A percentile compares a stretch with the other conserved stretches of the same genome.
Evolutionary conservation across 257 asterid species (phyloP).

Genomic region (Solanum lignicaule): DNA sequence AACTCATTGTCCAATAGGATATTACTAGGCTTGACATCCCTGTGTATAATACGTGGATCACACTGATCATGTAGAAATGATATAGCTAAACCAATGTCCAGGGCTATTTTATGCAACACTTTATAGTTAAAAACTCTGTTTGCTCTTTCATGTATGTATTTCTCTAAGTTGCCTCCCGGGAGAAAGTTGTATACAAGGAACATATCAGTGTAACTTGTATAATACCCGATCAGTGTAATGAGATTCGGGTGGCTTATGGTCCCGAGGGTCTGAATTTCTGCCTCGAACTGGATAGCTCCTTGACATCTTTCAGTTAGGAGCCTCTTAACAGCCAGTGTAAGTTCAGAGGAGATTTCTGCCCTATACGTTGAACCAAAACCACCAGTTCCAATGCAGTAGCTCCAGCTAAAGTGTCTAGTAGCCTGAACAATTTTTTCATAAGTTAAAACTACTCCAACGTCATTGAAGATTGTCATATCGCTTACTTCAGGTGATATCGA

Average conservation of each 20-base stretch:
- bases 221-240: constrained; percentile 79
- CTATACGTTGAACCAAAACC: constrained; percentile 94
- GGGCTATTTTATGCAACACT: constrained; percentile 75
- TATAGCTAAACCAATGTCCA: constrained; percentile 68
- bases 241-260: constrained; percentile 69
- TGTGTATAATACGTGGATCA: constrained; percentile 76
- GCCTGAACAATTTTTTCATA: constrained; percentile 73
- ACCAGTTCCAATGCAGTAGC: constrained; percentile 80
- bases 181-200: constrained; percentile 67
- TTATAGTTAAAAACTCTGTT: constrained; percentile 65
- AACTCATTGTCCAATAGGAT: constrained; percentile 67
- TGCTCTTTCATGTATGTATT: constrained; percentile 63
- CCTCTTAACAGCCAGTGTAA: constrained; percentile 66
- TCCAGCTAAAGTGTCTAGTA: constrained; percentile 64
- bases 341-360: constrained; percentile 79
- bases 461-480: constrained; percentile 62
- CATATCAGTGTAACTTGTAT: constrained; percentile 73
- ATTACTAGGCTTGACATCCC: constrained; percentile 92
- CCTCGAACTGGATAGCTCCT: constrained; percentile 60
- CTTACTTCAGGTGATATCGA: constrained; percentile 43
- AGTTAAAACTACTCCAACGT: constrained; percentile 60
- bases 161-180: constrained; percentile 76
- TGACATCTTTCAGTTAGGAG: constrained; percentile 63
- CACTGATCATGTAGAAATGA: constrained; percentile 81
- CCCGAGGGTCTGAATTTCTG: constrained; percentile 69